Base-by-base conservation (phyloP, 2,329 filamentous ascomycete species). In the Pezicula neosporulosa region DNA sequence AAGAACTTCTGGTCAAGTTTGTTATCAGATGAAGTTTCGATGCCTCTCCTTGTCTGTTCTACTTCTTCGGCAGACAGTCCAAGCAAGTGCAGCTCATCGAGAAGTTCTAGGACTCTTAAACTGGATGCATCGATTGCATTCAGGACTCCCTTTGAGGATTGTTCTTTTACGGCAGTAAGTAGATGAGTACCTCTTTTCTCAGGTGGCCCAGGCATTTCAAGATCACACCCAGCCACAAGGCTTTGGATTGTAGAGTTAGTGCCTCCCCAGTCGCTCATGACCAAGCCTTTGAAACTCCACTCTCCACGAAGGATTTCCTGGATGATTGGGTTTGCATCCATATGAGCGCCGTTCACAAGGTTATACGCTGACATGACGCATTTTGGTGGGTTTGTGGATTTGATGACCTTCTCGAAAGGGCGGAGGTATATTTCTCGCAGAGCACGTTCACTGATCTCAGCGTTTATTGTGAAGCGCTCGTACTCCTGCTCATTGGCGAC, bases 401-500 rank as follows among this genome's bases (percentile, higher is more conserved):
- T 38, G n/a, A 48, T 38, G 18, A 39, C 62, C 45, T 64, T 62
- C 47, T 66, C 60, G 52, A 65, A 66, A 6, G 63, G 62, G 38
- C 61, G 55, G 24, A 65, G 39, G 49, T 66, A 61, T 35, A 66
- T 56, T 48, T 66, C 63, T 37, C 63, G 57, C 28, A 66, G 52
- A 51, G 62, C 57, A 30, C 49, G 56, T 54, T 78, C 74, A n/a
- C 73, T 70, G 49, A 79, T 70, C 41, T 75, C 66, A 39, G 72
- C 72, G 63, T 77, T 68, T 39, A 76, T 72, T 1, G 68, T 70
- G 56, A 75, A 73, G 36, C 76, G 72, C 61, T 75, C 68, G 7
- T 75, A 74, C 55, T 79, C 76, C 56, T 77, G 71, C 55, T 79
- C 76, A 49, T 79, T 79, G 24, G 70, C 72, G 10, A 76, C 42